A percentile compares a stretch with the other conserved stretches of the same genome.
phyloP scores from a whole-genome alignment of 2,329 filamentous ascomycete species.

The Ceratocystis colombiana region DNA sequence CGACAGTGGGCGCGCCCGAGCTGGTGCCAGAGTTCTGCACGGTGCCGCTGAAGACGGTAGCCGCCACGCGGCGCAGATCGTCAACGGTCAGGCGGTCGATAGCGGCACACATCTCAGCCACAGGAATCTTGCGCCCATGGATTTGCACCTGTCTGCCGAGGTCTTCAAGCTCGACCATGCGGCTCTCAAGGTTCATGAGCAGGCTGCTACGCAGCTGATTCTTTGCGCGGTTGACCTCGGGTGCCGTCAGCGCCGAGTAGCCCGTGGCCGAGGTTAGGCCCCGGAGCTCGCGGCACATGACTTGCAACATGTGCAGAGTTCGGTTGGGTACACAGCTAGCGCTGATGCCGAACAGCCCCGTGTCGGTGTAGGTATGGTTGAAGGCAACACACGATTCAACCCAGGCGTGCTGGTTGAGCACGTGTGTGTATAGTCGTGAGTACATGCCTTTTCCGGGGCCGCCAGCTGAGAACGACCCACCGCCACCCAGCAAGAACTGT shows the following conservation, averaged over 20 bases:
- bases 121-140: conserved; percentile 85
- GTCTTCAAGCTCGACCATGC: conserved; percentile 97
- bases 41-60: conserved; percentile 63
- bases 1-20: conserved; percentile 83
- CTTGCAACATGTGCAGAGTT: conserved; percentile 76
- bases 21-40: conserved; percentile 66
- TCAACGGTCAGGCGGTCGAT: conserved; percentile 73
- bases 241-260: conserved; percentile 57
- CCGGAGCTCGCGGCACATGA: conserved; percentile 85
- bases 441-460: conserved; percentile 99
- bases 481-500: conserved; percentile 89
- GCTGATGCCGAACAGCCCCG: conserved; percentile 87
- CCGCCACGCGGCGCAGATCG: conserved; percentile 74
- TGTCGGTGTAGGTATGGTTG: conserved; percentile 96
- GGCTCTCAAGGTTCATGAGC: conserved; percentile 93
- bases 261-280: conserved; percentile 66
- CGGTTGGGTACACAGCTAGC: conserved; percentile 72
- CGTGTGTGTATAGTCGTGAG: conserved; percentile 91
- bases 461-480: conserved; percentile 91
- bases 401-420: conserved; percentile 95
- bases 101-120: conserved; percentile 80
- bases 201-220: conserved; percentile 86
- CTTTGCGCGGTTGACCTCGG: conserved; percentile 85
- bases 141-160: conserved; percentile 91
- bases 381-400: conserved; percentile 92